Percentiles rank a stretch among this genome's conserved stretches.
These are phyloP conservation scores for Mycena crocata DNA, from an alignment of 768 basidiomycete species.

Conservation along the genomic window DNA sequence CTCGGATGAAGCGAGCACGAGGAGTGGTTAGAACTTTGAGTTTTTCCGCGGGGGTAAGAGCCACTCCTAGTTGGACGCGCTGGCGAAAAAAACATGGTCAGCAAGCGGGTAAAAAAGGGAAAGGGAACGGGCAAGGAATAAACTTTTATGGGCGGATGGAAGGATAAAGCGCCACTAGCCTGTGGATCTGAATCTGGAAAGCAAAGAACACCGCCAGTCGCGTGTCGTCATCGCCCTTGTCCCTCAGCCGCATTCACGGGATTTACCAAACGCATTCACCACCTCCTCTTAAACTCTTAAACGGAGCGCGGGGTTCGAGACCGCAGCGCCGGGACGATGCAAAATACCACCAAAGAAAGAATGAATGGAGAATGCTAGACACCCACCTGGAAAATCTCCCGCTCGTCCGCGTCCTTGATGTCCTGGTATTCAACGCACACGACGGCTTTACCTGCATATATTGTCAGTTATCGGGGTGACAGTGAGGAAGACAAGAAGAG, in stretches of 20 bases:
- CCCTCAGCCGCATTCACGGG: no score
- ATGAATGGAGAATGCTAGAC: slow-evolving; percentile 22
- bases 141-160: no score
- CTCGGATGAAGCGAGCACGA: slow-evolving; percentile 69
- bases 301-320: no score
- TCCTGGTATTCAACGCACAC: slow-evolving; percentile 85
- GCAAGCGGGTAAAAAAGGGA: neutral
- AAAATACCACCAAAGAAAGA: neutral
- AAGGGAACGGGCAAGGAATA: neutral
- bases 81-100: slow-evolving; percentile 39
- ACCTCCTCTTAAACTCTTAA: no score
- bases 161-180: no score
- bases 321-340: no score
- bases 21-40: slow-evolving; percentile 67
- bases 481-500: no score
- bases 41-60: slow-evolving; percentile 75
- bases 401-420: slow-evolving; percentile 65
- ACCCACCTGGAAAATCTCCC: slow-evolving; percentile 78
- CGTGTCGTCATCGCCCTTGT: no score
- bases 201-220: no score
- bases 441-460: slow-evolving; percentile 83
- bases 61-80: slow-evolving; percentile 85
- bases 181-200: no score
- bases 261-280: no score
- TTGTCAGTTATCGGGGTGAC: no score